phyloP scores from a whole-genome alignment of 768 basidiomycete genomes.

The Lactarius akahatsu region DNA sequence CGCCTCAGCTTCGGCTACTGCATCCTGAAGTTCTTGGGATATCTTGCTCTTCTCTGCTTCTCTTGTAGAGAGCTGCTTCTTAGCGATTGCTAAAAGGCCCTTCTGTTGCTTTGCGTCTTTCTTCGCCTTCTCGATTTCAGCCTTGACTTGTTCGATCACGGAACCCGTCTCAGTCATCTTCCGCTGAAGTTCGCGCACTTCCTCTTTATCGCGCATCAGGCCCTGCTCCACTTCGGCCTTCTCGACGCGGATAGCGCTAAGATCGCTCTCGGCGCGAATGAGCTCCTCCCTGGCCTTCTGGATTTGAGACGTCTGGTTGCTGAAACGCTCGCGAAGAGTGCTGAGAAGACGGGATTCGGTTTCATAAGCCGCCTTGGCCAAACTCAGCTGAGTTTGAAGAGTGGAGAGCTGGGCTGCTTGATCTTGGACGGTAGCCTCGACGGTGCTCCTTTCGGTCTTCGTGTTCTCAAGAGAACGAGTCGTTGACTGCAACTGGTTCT shows the following conservation, averaged over 20 bases:
- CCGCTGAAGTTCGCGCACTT: slow-evolving; percentile 79
- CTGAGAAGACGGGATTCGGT: slow-evolving; percentile 72
- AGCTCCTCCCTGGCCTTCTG: slow-evolving; percentile 72
- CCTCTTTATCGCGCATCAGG: slow-evolving; percentile 91
- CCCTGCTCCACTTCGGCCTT: slow-evolving; percentile 88
- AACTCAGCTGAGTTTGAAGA: slow-evolving; percentile 78
- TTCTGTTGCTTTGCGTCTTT: slow-evolving; percentile 97
- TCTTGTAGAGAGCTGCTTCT: slow-evolving; percentile 86
- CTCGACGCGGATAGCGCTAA: slow-evolving; percentile 84
- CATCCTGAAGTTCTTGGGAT: slow-evolving; percentile 72
- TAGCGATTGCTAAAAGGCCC: slow-evolving; percentile 89
- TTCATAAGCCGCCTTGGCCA: slow-evolving; percentile 83
- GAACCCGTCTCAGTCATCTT: slow-evolving; percentile 79
- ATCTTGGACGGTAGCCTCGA: slow-evolving; percentile 63
- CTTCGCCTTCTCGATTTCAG: slow-evolving; percentile 80
- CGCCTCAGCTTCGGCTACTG: slow-evolving; percentile 51
- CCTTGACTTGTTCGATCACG: slow-evolving; percentile 67
- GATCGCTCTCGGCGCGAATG: slow-evolving; percentile 87
- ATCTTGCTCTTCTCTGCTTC: slow-evolving; percentile 72
- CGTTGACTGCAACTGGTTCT: slow-evolving; percentile 83
- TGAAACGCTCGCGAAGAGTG: slow-evolving; percentile 65
- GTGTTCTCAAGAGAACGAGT: slow-evolving; percentile 64
- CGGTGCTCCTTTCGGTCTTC: slow-evolving; percentile 59
- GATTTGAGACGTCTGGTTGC: slow-evolving; percentile 67
- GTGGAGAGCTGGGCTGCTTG: slow-evolving; percentile 76